Evolutionary conservation across 2,329 filamentous ascomycete species (phyloP).

Genomic region (Huntiella savannae): DNA sequence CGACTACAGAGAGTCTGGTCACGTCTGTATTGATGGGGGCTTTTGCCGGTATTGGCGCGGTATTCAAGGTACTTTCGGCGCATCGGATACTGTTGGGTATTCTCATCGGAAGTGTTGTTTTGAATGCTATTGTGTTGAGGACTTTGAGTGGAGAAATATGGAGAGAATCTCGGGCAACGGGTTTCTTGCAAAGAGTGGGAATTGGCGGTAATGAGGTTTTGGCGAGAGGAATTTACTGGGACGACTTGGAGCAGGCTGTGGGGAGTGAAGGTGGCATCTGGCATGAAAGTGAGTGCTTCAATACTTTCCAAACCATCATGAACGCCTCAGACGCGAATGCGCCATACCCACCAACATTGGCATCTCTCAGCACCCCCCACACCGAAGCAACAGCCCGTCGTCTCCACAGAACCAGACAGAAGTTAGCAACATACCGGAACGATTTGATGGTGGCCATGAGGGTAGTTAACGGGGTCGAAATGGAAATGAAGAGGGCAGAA

Average conservation of each 20-base stretch:
- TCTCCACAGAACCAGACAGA: constrained; percentile 62
- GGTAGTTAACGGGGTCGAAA: constrained; percentile 74
- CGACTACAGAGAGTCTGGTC: constrained; percentile 53
- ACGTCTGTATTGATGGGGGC: constrained; percentile 63
- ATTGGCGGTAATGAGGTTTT: constrained; percentile 62
- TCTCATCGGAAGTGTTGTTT: constrained; percentile 47
- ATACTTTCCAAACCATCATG: constrained; percentile 40
- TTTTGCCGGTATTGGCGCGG: constrained; percentile 43
- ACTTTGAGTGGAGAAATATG: constrained; percentile 63
- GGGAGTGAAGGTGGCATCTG: constrained; percentile 16
- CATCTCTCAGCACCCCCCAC: constrained; percentile 29
- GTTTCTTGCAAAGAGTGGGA: constrained; percentile 66
- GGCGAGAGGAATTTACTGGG: constrained; percentile 69
- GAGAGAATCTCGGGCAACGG: constrained; percentile 59
- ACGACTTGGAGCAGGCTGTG: constrained; percentile 53
- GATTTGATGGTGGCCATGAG: constrained; percentile 81
- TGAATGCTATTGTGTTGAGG: constrained; percentile 59
- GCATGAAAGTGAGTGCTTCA: constrained; percentile 20
- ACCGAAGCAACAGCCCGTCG: constrained; percentile 28
- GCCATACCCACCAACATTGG: constrained; percentile 23
- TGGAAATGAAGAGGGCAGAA: constrained; percentile 66
- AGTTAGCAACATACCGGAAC: constrained; percentile 68
- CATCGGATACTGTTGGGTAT: constrained; percentile 64
- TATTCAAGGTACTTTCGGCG: constrained; percentile 50
- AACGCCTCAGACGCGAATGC: constrained; percentile 39